A percentile compares a stretch with the other conserved stretches of the same genome.
phyloP scores from a whole-genome alignment of 257 asterid species.

The Forsythia suspensa region DNA sequence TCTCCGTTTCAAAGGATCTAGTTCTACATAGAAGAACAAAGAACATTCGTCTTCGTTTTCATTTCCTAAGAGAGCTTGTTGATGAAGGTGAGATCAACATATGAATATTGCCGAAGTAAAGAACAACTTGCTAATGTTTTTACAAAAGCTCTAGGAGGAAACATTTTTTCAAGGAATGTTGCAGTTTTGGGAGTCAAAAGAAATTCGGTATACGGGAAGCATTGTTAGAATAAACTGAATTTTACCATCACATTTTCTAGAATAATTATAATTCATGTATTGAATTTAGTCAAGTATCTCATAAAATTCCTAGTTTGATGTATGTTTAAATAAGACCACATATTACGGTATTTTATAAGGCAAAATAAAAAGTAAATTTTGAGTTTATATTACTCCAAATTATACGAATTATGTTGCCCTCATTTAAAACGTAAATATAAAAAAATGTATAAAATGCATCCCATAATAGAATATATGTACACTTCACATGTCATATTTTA shows the following conservation, averaged over 20 bases:
- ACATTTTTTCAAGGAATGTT: no score
- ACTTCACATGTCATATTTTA: no score
- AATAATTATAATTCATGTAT: neutral
- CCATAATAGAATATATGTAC: no score
- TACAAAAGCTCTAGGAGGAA: no score
- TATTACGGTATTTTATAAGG: no score
- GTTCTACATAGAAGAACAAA: neutral
- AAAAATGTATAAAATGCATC: no score
- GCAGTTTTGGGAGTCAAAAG: no score
- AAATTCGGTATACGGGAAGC: no score
- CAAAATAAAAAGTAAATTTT: no score
- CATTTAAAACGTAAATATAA: no score
- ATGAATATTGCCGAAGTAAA: neutral
- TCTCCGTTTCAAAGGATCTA: neutral
- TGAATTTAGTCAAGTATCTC: neutral
- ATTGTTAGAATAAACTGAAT: no score
- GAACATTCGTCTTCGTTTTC: neutral
- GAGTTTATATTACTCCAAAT: neutral
- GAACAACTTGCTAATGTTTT: neutral
- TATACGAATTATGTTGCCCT: neutral
- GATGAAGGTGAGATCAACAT: neutral
- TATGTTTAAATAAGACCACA: neutral
- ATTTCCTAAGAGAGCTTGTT: neutral
- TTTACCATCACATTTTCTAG: no score
- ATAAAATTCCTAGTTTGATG: neutral